Base-by-base conservation (phyloP, 2,329 filamentous ascomycete genomes). In the Hypocrella siamensis region DNA sequence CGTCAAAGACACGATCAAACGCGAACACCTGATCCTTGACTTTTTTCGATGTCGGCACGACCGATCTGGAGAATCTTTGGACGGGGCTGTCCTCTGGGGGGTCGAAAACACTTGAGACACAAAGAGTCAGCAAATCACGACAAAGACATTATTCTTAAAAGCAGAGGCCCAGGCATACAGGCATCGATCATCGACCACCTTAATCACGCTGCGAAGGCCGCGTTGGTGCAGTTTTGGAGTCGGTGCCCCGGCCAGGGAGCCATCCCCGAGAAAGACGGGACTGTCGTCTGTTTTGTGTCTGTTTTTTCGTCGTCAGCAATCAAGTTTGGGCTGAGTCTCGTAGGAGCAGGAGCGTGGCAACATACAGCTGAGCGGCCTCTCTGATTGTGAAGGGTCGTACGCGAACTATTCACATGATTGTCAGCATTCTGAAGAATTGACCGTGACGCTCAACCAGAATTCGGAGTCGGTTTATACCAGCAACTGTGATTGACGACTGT, bases 11-110 rank as follows among this genome's bases (percentile, higher is more conserved):
- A 35, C 82, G 70, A 57, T 98, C 90, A 58, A 98, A 98, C 31
- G 79, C 86, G 46, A 98, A 98, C 4, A 90, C 90, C 54, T 94
- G 86, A 52, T 98, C 92, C 53, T 98, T 98, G 47, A 90, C 82
- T 44, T 85, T 80, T 57, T 93, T 96, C 34, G 86, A 85, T 33
- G 75, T 71, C 2, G 79, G 77, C 8, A 93, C 70, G 9, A 92
- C 78, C 3, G 79, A 84, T 51, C 77, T 70, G 19, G 80, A 79
- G 54, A 94, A 93, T 43, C 79, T 79, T 38, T 93, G 84, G 7
- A 96, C 76, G 1, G 86, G 82, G 47, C 76, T 93, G 50, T 96
- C 86, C 56, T 98, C 90, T 26, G 90, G 90, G 6, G 90, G 90
- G 46, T 98, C 90, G 53, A 98, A 98, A 19, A 98, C 77, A 52